Evolutionary conservation across 78 protist genomes (phyloP), one percentile per base, ranked within the genome.

Genomic region (Dictyostelium intermedium): DNA sequence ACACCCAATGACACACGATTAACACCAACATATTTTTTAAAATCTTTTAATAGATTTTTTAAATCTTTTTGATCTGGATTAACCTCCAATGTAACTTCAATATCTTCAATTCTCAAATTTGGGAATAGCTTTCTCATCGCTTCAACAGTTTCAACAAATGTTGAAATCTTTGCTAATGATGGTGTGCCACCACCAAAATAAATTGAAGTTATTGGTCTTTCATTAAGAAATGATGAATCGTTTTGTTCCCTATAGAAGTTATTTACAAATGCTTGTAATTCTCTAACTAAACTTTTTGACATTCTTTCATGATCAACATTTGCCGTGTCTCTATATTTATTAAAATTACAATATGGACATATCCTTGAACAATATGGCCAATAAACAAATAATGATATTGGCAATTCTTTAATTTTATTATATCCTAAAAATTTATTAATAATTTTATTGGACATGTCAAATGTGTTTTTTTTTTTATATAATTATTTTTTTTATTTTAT

Each of bases 161-260:
- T 84, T 30, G 81, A 84, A 1, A 85, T 20, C 39, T 70, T 84
- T 53, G 93, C 93, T 37, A 94, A 32, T 18, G 96, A 94, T 18
- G 96, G 96, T 47, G 96, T 94, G 18, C 96, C 96, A 66, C 96
- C 96, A 16, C 96, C 96, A 87, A 94, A 94, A 35, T 89, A 94
- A 25, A 94, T 91, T 8, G 92, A 85, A 7, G 41, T 61, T 8
- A 93, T 50, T 18, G 86, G 86, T 56, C 86, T 50, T 11, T 14
- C 30, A 7, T 7, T 7, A 35, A 13, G 41, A 5, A 23, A n/a
- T 25, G 18, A 41, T 16, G 35, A 30, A 3, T 25, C 34, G 25
- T 63, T 25, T 9, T 23, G 2, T 32, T 18, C n/a, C 5, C 56
- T 35, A 16, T 77, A 43, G 5, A 39, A 35, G 4, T 77, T 77